These are phyloP conservation scores for Hypoxylon sp. DNA, from an alignment of 2,329 filamentous ascomycete genomes.

Conservation along the genomic window DNA sequence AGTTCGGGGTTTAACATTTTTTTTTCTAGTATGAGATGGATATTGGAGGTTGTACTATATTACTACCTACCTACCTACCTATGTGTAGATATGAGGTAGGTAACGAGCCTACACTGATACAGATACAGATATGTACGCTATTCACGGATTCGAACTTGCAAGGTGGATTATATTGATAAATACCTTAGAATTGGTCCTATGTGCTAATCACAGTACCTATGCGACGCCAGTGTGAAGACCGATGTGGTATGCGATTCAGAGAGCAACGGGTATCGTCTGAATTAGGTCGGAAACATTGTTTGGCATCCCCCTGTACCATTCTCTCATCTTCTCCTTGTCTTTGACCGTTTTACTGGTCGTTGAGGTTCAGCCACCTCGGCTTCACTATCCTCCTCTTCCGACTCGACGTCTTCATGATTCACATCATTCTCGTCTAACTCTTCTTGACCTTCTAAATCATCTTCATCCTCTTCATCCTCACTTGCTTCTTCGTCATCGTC, in stretches of 20 bases:
- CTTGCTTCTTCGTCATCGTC: slow-evolving; percentile 69
- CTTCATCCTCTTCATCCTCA: slow-evolving; percentile 60
- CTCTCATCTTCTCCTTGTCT: slow-evolving; percentile 57
- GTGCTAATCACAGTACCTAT: background rate
- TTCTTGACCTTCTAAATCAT: slow-evolving; percentile 64
- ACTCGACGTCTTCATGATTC: slow-evolving; percentile 71
- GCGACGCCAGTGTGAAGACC: background rate
- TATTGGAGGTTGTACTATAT: too few relatives aligned
- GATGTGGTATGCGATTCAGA: slow-evolving; percentile 7
- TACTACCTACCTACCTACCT: too few relatives aligned
- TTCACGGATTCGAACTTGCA: too few relatives aligned
- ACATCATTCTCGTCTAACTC: slow-evolving; percentile 72
- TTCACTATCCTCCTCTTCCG: slow-evolving; percentile 70
- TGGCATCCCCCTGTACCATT: slow-evolving; percentile 23
- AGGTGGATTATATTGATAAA: background rate
- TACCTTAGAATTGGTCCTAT: slow-evolving; percentile 2
- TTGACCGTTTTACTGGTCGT: slow-evolving; percentile 59
- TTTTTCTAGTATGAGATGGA: too few relatives aligned
- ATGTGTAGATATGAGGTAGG: too few relatives aligned
- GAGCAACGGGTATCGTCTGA: slow-evolving; percentile 48
- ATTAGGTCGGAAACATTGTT: slow-evolving; percentile 45
- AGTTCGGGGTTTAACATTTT: background rate
- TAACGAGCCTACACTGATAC: too few relatives aligned
- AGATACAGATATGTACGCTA: too few relatives aligned
- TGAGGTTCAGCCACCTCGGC: slow-evolving; percentile 63